Percentiles rank a stretch among this genome's conserved stretches.
These are phyloP conservation scores for Exophiala mesophila DNA, from an alignment of 2,329 filamentous ascomycete genomes.

Conservation along the genomic window DNA sequence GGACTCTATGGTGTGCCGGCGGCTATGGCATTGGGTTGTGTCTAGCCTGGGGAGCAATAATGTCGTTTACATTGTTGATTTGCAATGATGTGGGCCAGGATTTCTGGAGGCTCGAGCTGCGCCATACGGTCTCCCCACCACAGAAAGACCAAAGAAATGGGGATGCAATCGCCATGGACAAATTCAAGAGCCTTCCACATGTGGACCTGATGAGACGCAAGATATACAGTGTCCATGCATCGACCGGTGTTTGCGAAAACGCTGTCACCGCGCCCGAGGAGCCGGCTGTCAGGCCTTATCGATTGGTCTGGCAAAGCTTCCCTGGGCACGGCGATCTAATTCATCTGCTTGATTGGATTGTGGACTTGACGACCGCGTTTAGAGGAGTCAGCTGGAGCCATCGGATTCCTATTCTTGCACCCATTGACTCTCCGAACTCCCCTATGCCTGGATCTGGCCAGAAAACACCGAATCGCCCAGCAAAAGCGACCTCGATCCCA, in stretches of 20 bases:
- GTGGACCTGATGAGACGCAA: conserved; percentile 8
- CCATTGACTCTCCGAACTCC: conserved; percentile 30
- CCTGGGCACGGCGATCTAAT: conserved; percentile 47
- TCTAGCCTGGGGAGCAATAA: conserved; percentile 51
- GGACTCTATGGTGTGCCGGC: conserved; percentile 47
- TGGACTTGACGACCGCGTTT: conserved; percentile 54
- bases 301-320: conserved; percentile 21
- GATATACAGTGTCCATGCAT: conserved; percentile 8
- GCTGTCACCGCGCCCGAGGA: conserved; percentile 1
- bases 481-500: conserved; percentile 17
- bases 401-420: conserved; percentile 44
- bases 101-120: conserved; percentile 51
- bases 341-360: conserved; percentile 55
- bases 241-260: conserved; percentile 7
- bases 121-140: conserved; percentile 13
- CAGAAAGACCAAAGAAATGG: conserved; percentile 4
- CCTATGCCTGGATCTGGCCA: conserved; percentile 29
- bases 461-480: conserved; percentile 23
- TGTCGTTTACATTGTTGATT: conserved; percentile 49
- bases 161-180: not conserved
- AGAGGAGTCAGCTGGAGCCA: conserved; percentile 59
- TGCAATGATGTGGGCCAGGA: conserved; percentile 53
- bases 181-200: not conserved
- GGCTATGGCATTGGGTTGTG: conserved; percentile 54
- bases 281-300: conserved; percentile 7